Evolutionary conservation across 2,329 filamentous ascomycete species (phyloP), one percentile per base, ranked within the genome.

Genomic region (Exophiala sideris): DNA sequence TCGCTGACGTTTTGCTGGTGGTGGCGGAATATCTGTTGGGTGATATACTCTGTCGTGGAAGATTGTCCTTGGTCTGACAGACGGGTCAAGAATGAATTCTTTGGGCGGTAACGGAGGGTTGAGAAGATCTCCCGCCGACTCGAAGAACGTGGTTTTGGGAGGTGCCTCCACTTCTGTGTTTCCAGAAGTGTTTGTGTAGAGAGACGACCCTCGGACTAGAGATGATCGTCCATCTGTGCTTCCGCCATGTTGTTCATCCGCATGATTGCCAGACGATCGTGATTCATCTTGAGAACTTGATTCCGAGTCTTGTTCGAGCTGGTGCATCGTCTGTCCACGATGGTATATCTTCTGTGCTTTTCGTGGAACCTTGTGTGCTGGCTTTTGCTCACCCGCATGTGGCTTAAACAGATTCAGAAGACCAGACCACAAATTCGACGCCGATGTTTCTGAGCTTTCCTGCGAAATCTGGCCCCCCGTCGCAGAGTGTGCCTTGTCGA

Each of bases 21-120:
- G 89, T 0, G 87, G 84, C 1, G 94, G 94, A 34, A 99, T 96
- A 66, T 99, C 94, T 40, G 87, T 82, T 0, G 94, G 91, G 65
- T 96, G 90, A 67, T 99, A 99, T 12, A 99, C 83, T 9, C 94
- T 86, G 69, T 99, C 94, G 70, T 99, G 94, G 71, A 97, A 97
- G 56, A 99, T 99, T 1, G 92, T 92, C 44, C 90, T 83, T 0
- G 90, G 85, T 12, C 94, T 86, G 47, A 83, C 86, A 1, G 85
- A 79, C 6, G 94, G 92, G 63, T 97, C 88, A 48, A 91, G 81
- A 35, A 99, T 77, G 70, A 90, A 99, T 41, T 91, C 86, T 2
- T 83, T 77, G 0, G 88, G 81, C 12, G 94, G 92, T 33, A 97
- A 73, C 45, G 91, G 92, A 4, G 94, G 94, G 68, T 92, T 95